Base-by-base conservation (phyloP, 2,329 filamentous ascomycete species). In the Arthrocladium fulminans region DNA sequence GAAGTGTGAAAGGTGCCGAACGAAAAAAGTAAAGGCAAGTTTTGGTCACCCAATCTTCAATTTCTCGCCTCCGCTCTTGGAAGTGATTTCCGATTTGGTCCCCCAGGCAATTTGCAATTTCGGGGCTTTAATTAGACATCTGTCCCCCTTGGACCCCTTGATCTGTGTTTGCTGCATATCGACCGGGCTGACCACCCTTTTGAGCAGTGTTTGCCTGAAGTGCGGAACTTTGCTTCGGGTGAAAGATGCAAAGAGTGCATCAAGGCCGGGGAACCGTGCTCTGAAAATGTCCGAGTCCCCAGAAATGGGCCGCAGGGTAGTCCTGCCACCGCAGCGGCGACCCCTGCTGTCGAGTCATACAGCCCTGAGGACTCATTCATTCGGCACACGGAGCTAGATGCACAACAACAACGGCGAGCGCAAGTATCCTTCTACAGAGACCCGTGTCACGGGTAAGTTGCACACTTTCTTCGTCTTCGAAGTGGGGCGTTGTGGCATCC, bases 181-280 rank as follows among this genome's bases (percentile, higher is more conserved):
- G 6, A 25, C 22, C 10, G 25, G 12, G 20, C 22, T 41, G 39
- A 23, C 22, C 23, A 8, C 13, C 10, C 13, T 41, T 25, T 24
- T 20, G 22, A 24, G 19, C 22, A 32, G 24, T 44, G 41, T 20
- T 22, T 32, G 41, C 43, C 43, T 15, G 32, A 35, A 45, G n/a
- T n/a, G 8, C 29, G 43, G 13, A 30, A 45, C 20, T 45, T 30
- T n/a, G 29, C 43, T 12, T 29, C 10, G 15, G 30, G 43, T 7
- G 29, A 45, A 38, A 30, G 19, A 37, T 45, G 43, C 29, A n/a
- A 35, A 13, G 32, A 34, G 13, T 45, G 43, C 24, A 15, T 15
- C 29, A 35, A 29, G 13, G 20, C 20, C 19, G 30, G 30, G 5
- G n/a, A 35, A 5, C 43, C 43, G n/a, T 45, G 43, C 17, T 19